phyloP scores from a whole-genome alignment of 345 rosid species.

The Salix brachista region DNA sequence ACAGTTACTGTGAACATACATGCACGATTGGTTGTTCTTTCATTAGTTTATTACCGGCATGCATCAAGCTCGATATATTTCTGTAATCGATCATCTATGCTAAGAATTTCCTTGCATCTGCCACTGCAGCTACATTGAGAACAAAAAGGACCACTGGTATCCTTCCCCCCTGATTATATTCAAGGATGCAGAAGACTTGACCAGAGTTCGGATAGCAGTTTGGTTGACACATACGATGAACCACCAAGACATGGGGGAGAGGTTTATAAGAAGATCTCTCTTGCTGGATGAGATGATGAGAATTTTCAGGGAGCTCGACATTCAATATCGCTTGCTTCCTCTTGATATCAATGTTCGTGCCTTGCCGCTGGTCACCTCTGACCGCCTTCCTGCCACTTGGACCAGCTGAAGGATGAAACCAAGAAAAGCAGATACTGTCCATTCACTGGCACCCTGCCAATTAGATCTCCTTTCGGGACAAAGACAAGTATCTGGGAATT shows the following conservation, averaged over 20 bases:
- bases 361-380: constrained; percentile 13
- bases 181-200: constrained; percentile 23
- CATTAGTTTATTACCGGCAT: too few relatives aligned
- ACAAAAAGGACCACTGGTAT: constrained; percentile 32
- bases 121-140: constrained; percentile 20
- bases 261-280: constrained; percentile 23
- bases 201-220: constrained; percentile 15
- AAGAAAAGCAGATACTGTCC: not conserved
- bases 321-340: constrained; percentile 28
- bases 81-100: not conserved
- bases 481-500: not conserved
- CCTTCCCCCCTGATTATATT: constrained; percentile 26
- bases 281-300: constrained; percentile 31
- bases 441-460: not conserved
- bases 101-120: not conserved
- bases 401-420: not conserved
- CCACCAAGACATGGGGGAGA: constrained; percentile 38
- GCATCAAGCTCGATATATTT: not conserved
- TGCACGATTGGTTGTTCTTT: not conserved
- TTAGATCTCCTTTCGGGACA: not conserved
- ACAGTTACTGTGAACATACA: not conserved
- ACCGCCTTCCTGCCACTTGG: constrained; percentile 24
- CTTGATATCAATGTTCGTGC: constrained; percentile 30
- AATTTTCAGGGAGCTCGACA: constrained; percentile 26
- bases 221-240: constrained; percentile 29